Evolutionary conservation across 768 basidiomycete genomes (phyloP).

Genomic region (Pleurotus pulmonarius): DNA sequence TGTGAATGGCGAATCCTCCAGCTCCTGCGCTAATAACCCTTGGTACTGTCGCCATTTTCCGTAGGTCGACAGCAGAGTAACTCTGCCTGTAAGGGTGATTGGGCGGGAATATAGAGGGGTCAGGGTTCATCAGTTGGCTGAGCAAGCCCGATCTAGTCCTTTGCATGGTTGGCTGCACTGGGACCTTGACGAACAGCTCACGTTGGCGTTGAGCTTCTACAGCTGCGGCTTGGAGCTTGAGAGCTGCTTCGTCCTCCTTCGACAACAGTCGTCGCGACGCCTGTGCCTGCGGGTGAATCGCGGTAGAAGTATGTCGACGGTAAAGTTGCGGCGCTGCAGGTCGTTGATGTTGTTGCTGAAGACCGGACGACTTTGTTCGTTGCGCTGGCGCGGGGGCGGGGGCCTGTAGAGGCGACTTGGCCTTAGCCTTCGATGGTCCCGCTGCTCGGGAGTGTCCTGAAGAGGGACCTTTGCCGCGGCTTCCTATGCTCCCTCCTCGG

Average conservation of each 20-base stretch:
- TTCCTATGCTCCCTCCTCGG: constrained; percentile 3
- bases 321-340: background rate
- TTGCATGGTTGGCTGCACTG: constrained; percentile 38
- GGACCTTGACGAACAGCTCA: constrained; percentile 73
- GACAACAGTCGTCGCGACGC: background rate
- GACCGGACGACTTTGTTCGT: background rate
- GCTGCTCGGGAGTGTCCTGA: background rate
- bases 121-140: constrained; percentile 69
- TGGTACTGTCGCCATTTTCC: constrained; percentile 33
- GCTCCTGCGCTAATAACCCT: constrained; percentile 8
- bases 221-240: constrained; percentile 46
- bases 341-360: background rate
- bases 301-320: constrained; percentile 3
- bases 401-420: background rate
- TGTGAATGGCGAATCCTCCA: constrained; percentile 13
- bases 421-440: background rate
- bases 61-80: constrained; percentile 38
- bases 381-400: background rate
- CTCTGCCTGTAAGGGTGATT: constrained; percentile 57
- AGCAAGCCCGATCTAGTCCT: constrained; percentile 51
- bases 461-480: background rate
- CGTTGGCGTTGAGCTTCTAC: constrained; percentile 60
- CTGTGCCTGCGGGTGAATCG: background rate
- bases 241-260: constrained; percentile 15
- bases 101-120: constrained; percentile 54